phyloP scores from a whole-genome alignment of 306 rosid species.

The Dicorynia guianensis region DNA sequence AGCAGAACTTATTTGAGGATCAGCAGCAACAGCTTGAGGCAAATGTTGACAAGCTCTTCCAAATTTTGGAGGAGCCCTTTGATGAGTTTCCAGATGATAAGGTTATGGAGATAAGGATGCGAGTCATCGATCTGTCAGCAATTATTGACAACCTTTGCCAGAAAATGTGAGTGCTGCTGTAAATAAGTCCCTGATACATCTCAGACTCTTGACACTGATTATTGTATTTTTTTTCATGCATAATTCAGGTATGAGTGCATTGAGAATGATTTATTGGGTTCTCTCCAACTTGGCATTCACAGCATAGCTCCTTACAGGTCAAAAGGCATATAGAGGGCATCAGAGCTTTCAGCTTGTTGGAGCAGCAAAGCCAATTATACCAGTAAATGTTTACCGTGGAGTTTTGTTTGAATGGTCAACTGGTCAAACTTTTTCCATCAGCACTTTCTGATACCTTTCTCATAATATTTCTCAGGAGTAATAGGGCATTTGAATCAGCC shows the following conservation, averaged over 20 bases:
- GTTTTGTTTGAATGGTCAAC: slow-evolving; percentile 57
- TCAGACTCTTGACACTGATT: slow-evolving; percentile 30
- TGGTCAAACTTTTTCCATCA: slow-evolving; percentile 13
- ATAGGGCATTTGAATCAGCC: slow-evolving; percentile 6
- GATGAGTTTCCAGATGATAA: slow-evolving; percentile 60
- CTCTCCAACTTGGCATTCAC: slow-evolving; percentile 70
- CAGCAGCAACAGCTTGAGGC: slow-evolving; percentile 97
- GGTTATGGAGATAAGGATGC: slow-evolving; percentile 75
- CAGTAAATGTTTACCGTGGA: slow-evolving; percentile 51
- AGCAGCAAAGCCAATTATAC: slow-evolving; percentile 53
- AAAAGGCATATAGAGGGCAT: slow-evolving; percentile 89
- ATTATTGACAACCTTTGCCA: slow-evolving; percentile 75
- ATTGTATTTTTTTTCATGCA: slow-evolving; percentile 33
- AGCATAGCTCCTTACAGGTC: slow-evolving; percentile 91
- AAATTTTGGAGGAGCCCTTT: slow-evolving; percentile 81
- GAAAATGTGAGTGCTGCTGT: slow-evolving; percentile 68
- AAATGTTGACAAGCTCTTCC: slow-evolving; percentile 90
- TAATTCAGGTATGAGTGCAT: slow-evolving; percentile 90
- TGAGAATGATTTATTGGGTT: slow-evolving; percentile 86
- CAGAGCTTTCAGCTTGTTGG: slow-evolving; percentile 71
- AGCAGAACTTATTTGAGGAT: slow-evolving; percentile 92
- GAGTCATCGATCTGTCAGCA: slow-evolving; percentile 71
- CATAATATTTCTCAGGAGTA: not conserved
- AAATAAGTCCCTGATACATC: slow-evolving; percentile 20
- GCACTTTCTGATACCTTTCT: slow-evolving; percentile 5